phyloP scores from a whole-genome alignment of 2,329 filamentous ascomycete species.

The Colletotrichum acutatum region DNA sequence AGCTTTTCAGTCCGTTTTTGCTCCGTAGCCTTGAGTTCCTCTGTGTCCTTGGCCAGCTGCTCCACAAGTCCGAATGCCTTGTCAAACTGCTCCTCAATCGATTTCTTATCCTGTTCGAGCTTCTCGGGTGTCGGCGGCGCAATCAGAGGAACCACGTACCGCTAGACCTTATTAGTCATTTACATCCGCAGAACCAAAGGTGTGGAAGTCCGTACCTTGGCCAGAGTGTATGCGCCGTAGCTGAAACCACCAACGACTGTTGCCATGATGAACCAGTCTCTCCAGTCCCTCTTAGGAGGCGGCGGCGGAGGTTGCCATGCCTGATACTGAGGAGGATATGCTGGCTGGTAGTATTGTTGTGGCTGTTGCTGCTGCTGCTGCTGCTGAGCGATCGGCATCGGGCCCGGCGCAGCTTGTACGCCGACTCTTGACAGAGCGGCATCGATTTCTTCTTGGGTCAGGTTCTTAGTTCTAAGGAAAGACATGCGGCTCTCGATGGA shows the following conservation, averaged over 20 bases:
- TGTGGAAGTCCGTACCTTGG: conserved; percentile 71
- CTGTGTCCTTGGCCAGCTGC: conserved; percentile 90
- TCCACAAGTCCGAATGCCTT: conserved; percentile 92
- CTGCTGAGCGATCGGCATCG: conserved; percentile 54
- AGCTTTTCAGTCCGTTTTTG: conserved; percentile 84
- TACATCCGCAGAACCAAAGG: neutral
- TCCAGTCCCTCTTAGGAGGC: conserved; percentile 87
- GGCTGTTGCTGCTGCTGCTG: conserved; percentile 60
- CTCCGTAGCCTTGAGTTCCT: conserved; percentile 87
- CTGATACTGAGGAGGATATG: conserved; percentile 61
- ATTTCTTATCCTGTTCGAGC: conserved; percentile 91
- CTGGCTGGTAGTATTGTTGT: conserved; percentile 54
- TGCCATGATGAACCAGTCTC: conserved; percentile 99
- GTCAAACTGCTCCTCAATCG: conserved; percentile 93
- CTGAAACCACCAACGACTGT: conserved; percentile 91
- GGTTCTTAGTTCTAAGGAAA: conserved; percentile 95
- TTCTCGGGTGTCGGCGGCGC: conserved; percentile 94
- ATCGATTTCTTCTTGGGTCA: conserved; percentile 96
- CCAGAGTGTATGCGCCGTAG: conserved; percentile 88
- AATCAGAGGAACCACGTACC: conserved; percentile 91
- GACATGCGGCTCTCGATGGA: conserved; percentile 93
- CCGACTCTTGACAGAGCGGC: conserved; percentile 81
- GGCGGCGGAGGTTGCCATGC: conserved; percentile 69
- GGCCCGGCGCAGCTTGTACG: conserved; percentile 59
- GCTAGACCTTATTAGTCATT: conserved; percentile 59